Evolutionary conservation across 2,329 filamentous ascomycete species (phyloP).

Genomic region (Pseudogymnoascus sp.): DNA sequence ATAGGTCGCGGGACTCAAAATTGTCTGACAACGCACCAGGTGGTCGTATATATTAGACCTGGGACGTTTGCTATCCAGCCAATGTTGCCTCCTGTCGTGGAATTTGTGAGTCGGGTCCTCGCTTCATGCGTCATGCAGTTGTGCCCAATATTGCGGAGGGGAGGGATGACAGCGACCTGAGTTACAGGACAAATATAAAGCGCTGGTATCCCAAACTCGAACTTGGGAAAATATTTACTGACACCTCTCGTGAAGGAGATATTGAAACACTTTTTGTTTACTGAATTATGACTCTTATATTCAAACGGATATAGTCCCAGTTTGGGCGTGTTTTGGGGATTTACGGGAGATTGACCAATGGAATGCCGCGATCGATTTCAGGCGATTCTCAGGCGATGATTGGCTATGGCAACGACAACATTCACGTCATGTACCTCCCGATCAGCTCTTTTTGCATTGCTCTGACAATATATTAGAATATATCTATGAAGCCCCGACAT

Average conservation of each 20-base stretch:
- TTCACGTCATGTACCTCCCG: conserved; percentile 1
- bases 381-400: background rate
- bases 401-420: conserved; percentile 5
- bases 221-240: background rate
- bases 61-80: background rate
- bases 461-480: conserved; percentile 6
- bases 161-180: background rate
- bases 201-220: background rate
- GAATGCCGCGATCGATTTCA: conserved; percentile 4
- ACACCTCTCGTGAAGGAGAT: background rate
- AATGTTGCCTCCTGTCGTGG: conserved; percentile 1
- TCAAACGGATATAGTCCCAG: background rate
- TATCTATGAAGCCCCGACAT: background rate
- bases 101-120: background rate
- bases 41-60: background rate
- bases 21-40: background rate
- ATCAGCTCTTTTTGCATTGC: background rate
- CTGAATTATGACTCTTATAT: background rate
- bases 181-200: background rate
- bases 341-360: background rate
- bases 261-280: background rate
- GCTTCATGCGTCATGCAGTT: conserved; percentile 8
- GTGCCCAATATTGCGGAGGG: conserved; percentile 6
- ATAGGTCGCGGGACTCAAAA: background rate
- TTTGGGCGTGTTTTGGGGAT: background rate